Conservation (phyloP, 139 green algal genomes). For the Penium margaritaceum region DNA sequence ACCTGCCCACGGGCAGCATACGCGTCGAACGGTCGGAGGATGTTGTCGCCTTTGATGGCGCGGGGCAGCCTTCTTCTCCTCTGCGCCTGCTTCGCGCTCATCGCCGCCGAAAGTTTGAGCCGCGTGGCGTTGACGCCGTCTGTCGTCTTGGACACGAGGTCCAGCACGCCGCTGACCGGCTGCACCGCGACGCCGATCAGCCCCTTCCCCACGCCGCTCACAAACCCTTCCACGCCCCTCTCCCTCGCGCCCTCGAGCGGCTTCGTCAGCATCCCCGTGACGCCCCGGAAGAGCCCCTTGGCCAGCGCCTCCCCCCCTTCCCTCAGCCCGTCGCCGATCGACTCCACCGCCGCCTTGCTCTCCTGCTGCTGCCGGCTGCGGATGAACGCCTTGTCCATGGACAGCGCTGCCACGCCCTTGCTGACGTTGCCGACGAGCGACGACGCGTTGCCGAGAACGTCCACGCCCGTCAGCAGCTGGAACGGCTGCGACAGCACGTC, state of each 20-base stretch:
- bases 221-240: conserved; percentile 63
- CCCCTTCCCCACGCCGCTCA: conserved; percentile 61
- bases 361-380: conserved; percentile 42
- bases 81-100: conserved; percentile 49
- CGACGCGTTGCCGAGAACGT: conserved; percentile 41
- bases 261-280: conserved; percentile 72
- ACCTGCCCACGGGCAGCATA: conserved; percentile 58
- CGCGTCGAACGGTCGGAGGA: conserved; percentile 59
- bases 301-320: conserved; percentile 68
- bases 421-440: conserved; percentile 23
- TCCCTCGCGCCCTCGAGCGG: conserved; percentile 69
- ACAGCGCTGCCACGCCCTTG: conserved; percentile 35
- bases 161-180: conserved; percentile 65
- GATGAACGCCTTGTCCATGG: conserved; percentile 48
- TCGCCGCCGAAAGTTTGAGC: conserved; percentile 16
- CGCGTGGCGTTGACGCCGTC: conserved; percentile 63
- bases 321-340: conserved; percentile 60
- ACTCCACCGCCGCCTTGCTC: conserved; percentile 36
- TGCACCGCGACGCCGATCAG: conserved; percentile 69
- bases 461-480: conserved; percentile 35
- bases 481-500: conserved; percentile 45
- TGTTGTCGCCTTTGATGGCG: conserved; percentile 64
- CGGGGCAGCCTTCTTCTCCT: conserved; percentile 56
- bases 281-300: conserved; percentile 60
- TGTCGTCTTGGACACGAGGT: conserved; percentile 59